These are phyloP conservation scores for Beta macrorhiza DNA, from an alignment of 179 eudicot species.

Conservation along the genomic window DNA sequence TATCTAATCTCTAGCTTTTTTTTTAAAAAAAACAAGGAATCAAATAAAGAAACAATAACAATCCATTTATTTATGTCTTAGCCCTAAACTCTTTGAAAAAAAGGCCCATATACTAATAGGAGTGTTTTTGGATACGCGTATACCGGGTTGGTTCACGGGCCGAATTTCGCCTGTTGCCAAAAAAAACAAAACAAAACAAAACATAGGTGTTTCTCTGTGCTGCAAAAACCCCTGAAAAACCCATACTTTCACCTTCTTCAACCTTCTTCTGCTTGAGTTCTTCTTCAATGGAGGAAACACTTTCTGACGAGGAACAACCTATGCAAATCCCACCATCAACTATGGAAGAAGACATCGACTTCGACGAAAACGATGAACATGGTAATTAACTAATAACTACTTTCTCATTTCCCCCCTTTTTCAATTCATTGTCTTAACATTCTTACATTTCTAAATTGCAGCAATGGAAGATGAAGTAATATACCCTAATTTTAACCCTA, in stretches of 20 bases:
- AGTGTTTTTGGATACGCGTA: too few species aligned
- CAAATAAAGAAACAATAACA: too few species aligned
- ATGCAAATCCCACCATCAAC: neutral
- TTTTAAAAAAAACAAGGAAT: too few species aligned
- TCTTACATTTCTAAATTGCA: slow-evolving; percentile 1
- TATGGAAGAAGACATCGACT: neutral
- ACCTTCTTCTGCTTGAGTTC: neutral
- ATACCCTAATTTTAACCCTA: slow-evolving; percentile 28
- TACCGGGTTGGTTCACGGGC: too few species aligned
- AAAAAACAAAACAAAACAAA: too few species aligned
- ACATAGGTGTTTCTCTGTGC: neutral
- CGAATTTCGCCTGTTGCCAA: too few species aligned
- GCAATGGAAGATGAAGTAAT: slow-evolving; percentile 30
- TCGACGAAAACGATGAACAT: neutral
- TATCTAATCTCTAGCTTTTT: too few species aligned
- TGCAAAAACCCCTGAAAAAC: slow-evolving; percentile 18
- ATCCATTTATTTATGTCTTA: too few species aligned
- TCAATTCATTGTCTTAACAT: neutral
- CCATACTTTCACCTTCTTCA: neutral
- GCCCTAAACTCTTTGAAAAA: too few species aligned
- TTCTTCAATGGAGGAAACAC: slow-evolving; percentile 22
- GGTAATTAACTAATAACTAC: neutral
- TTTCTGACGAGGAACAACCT: slow-evolving; percentile 19
- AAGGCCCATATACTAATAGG: too few species aligned
- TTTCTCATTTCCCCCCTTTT: neutral